Percentiles rank a stretch among this genome's conserved stretches.
Conservation (phyloP, 345 rosid species). For the Salix udensis region DNA sequence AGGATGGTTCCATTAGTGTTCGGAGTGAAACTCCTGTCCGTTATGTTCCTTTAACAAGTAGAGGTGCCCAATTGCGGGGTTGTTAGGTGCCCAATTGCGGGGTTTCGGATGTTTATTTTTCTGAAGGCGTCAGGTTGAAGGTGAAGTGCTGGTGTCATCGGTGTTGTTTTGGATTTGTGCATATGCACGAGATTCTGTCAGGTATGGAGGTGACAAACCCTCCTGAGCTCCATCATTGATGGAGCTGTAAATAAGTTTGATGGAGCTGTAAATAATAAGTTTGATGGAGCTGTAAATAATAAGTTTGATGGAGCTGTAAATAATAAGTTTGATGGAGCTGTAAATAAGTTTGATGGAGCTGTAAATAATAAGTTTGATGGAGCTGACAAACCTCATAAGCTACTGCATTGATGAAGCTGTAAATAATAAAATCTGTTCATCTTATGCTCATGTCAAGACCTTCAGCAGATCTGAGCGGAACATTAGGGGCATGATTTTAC, state of each 20-base stretch:
- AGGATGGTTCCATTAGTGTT: slow-evolving; percentile 67
- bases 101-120: background rate
- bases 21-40: slow-evolving; percentile 69
- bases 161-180: background rate
- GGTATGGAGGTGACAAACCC: background rate
- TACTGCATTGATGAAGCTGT: too few relatives aligned
- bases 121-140: background rate
- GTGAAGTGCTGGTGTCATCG: background rate
- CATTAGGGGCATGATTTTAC: too few relatives aligned
- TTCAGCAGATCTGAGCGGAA: background rate
- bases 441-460: background rate
- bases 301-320: background rate
- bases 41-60: slow-evolving; percentile 91
- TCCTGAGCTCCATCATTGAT: background rate
- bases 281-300: too few relatives aligned
- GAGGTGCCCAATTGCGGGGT: slow-evolving; percentile 59
- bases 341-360: background rate
- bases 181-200: background rate
- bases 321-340: too few relatives aligned
- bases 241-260: background rate
- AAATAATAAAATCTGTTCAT: background rate
- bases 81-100: background rate
- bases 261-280: too few relatives aligned
- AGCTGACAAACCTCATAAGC: too few relatives aligned
- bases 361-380: background rate